Evolutionary conservation across 805 yeast genomes (phyloP).

Genomic region (Debaryomyces maramus): DNA sequence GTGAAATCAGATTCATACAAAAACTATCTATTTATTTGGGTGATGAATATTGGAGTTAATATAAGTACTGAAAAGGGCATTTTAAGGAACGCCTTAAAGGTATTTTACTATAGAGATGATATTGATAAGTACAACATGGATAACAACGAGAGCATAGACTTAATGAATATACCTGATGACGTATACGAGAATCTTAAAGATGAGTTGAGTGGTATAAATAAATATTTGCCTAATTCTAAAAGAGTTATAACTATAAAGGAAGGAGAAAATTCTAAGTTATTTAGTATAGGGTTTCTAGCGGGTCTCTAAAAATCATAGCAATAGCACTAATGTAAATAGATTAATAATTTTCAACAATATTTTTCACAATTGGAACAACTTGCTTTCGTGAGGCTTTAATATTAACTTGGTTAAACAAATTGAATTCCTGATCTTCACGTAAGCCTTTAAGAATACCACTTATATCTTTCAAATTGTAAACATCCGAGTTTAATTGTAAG

Average conservation of each 20-base stretch:
- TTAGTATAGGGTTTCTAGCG: conserved; percentile 26
- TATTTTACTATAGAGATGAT: conserved; percentile 21
- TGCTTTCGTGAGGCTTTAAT: conserved; percentile 76
- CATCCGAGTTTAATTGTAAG: conserved; percentile 25
- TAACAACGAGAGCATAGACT: conserved; percentile 20
- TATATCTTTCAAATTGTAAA: conserved; percentile 21
- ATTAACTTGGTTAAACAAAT: conserved; percentile 48
- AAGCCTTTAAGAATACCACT: conserved; percentile 11
- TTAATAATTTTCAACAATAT: conserved; percentile 22
- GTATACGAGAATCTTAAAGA: conserved; percentile 15
- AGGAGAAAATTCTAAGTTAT: conserved; percentile 12
- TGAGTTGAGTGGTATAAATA: conserved; percentile 16
- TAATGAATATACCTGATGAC: conserved; percentile 14
- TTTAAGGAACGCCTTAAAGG: conserved; percentile 27
- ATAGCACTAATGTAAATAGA: too few species aligned
- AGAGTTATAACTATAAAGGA: conserved; percentile 14
- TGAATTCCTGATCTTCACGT: conserved; percentile 13
- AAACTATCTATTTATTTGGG: conserved; percentile 31
- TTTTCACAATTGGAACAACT: conserved; percentile 66
- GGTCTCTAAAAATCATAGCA: too few species aligned
- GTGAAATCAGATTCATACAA: conserved; percentile 10
- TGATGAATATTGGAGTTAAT: conserved; percentile 34
- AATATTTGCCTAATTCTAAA: conserved; percentile 18
- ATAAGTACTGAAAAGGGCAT: conserved; percentile 19
- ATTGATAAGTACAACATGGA: conserved; percentile 11